These are phyloP conservation scores for Pyrrhoderma lamaoense DNA, from an alignment of 1,284 basidiomycete genomes.

Conservation along the genomic window DNA sequence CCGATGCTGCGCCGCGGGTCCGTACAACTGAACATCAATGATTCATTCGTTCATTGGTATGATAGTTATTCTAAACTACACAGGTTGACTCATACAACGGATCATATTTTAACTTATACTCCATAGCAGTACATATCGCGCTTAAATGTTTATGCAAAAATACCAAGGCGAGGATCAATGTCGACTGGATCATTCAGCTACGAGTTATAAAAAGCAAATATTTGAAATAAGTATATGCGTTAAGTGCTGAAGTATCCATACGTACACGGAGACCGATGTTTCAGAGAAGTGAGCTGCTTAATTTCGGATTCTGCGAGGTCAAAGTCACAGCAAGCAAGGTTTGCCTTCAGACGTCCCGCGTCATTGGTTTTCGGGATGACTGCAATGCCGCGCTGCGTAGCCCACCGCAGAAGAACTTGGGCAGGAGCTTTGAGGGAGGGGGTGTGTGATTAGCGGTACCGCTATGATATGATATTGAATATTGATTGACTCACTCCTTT, in stretches of 20 bases:
- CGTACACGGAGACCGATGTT: slow-evolving; percentile 58
- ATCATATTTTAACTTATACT: no score
- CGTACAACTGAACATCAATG: no score
- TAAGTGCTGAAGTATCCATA: slow-evolving; percentile 7
- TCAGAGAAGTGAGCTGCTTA: slow-evolving; percentile 48
- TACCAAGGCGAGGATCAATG: slow-evolving; percentile 54
- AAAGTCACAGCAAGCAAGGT: slow-evolving; percentile 53
- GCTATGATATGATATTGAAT: slow-evolving; percentile 1
- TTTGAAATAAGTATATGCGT: neutral
- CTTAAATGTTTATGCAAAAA: slow-evolving; percentile 50
- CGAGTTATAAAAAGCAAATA: no score
- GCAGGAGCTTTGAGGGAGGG: slow-evolving; percentile 35
- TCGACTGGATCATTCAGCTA: slow-evolving; percentile 66
- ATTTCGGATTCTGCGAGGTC: slow-evolving; percentile 55
- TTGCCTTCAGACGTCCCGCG: slow-evolving; percentile 45
- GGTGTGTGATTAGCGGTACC: slow-evolving; percentile 28
- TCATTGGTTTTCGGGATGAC: slow-evolving; percentile 75
- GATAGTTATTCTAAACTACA: no score
- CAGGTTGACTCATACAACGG: no score
- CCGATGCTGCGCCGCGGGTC: no score
- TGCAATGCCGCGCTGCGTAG: slow-evolving; percentile 66
- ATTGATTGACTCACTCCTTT: slow-evolving; percentile 45
- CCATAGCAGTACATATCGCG: slow-evolving; percentile 36
- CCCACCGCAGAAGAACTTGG: slow-evolving; percentile 72
- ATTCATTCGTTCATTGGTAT: no score